A percentile compares a stretch with the other conserved stretches of the same genome.
These are phyloP conservation scores for Rhodotorula sp. DNA, from an alignment of 1,284 basidiomycete species.

Conservation along the genomic window DNA sequence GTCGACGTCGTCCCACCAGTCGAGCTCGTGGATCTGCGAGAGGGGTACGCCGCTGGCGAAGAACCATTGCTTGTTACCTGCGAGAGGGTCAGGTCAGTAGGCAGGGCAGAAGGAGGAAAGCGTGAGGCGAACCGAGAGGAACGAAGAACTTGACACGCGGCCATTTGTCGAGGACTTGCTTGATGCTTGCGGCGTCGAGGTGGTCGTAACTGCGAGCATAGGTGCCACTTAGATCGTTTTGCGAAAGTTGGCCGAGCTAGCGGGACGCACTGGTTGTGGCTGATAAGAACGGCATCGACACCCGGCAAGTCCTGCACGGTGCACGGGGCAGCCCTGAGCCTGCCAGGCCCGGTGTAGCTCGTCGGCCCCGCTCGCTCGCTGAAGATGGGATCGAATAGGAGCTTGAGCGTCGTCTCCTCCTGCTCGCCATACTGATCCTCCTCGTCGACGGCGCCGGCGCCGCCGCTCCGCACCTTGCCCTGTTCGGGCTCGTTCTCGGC, in stretches of 20 bases:
- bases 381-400: slow-evolving; percentile 48
- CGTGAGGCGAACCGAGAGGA: slow-evolving; percentile 43
- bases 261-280: slow-evolving; percentile 47
- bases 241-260: too few relatives aligned
- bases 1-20: slow-evolving; percentile 47
- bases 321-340: slow-evolving; percentile 42
- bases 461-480: neutral
- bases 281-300: slow-evolving; percentile 45
- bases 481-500: neutral
- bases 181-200: slow-evolving; percentile 42
- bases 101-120: too few relatives aligned
- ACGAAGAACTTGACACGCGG: slow-evolving; percentile 44
- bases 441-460: neutral
- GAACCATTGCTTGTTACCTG: slow-evolving; percentile 46
- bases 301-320: slow-evolving; percentile 43
- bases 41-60: slow-evolving; percentile 34
- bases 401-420: slow-evolving; percentile 28
- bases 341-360: slow-evolving; percentile 42
- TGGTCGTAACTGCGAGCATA: slow-evolving; percentile 47
- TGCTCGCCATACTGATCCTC: neutral
- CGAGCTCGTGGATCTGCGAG: slow-evolving; percentile 43
- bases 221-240: neutral
- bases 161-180: slow-evolving; percentile 31
- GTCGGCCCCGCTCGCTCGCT: slow-evolving; percentile 45
- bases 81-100: neutral